These are phyloP conservation scores for Phytophthora pinifolia DNA, from an alignment of 352 stramenopile genomes.

Conservation along the genomic window DNA sequence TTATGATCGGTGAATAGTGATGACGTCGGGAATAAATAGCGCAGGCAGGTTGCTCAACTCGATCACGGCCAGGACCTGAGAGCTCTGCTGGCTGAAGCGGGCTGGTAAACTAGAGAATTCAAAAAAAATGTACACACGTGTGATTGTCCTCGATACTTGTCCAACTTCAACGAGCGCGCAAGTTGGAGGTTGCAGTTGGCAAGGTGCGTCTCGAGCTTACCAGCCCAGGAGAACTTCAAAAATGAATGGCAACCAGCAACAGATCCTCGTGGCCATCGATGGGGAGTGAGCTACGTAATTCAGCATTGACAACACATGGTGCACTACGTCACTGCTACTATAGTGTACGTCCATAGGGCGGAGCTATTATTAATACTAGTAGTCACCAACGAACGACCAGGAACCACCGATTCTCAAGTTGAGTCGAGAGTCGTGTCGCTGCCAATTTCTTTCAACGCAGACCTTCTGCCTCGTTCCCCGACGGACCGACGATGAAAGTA, in stretches of 20 bases:
- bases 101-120: conserved; percentile 23
- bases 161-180: conserved; percentile 3
- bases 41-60: conserved; percentile 12
- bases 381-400: conserved; percentile 7
- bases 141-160: conserved; percentile 1
- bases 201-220: no score
- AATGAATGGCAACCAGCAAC: no score
- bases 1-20: conserved; percentile 12
- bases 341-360: no score
- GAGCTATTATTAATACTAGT: no score
- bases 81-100: conserved; percentile 7
- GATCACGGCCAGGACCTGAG: not conserved
- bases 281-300: no score
- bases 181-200: not conserved
- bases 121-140: conserved; percentile 20
- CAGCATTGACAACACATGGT: conserved; percentile 13
- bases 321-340: conserved; percentile 16
- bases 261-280: no score
- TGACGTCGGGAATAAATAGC: conserved; percentile 6
- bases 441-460: no score
- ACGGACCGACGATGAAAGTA: no score
- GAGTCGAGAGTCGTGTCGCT: not conserved
- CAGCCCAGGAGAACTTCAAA: no score
- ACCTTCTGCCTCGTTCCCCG: no score
- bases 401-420: no score